Conservation (phyloP, 495 filamentous ascomycete species). For the Tuber borchii region DNA sequence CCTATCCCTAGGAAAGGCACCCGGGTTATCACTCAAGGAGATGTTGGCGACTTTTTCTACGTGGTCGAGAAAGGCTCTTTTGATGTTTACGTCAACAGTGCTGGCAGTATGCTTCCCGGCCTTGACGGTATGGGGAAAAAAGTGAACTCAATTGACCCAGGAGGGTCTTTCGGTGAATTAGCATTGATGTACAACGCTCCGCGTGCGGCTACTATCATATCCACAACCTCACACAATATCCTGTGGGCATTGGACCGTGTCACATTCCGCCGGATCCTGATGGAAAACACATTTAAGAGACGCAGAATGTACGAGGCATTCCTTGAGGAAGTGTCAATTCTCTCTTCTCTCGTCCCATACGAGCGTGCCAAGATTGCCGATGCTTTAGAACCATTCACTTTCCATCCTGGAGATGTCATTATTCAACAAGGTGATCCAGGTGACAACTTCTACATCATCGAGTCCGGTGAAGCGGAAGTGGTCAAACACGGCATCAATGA, state of each 20-base stretch:
- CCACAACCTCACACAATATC: slow-evolving; percentile 66
- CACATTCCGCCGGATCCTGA: slow-evolving; percentile 94
- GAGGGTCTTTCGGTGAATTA: slow-evolving; percentile 94
- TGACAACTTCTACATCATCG: slow-evolving; percentile 85
- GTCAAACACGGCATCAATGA: slow-evolving; percentile 59
- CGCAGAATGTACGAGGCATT: slow-evolving; percentile 96
- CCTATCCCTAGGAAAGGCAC: slow-evolving; percentile 85
- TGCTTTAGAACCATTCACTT: slow-evolving; percentile 84
- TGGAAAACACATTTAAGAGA: slow-evolving; percentile 95
- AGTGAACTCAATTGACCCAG: slow-evolving; percentile 74
- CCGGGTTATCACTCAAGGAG: slow-evolving; percentile 86
- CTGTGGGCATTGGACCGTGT: slow-evolving; percentile 93
- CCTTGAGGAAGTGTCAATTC: slow-evolving; percentile 90
- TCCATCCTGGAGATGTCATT: slow-evolving; percentile 68
- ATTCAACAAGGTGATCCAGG: slow-evolving; percentile 90
- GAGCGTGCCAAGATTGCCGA: slow-evolving; percentile 96
- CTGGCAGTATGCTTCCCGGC: slow-evolving; percentile 74
- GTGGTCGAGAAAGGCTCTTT: slow-evolving; percentile 87
- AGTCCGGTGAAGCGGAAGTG: slow-evolving; percentile 80
- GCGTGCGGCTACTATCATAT: slow-evolving; percentile 90
- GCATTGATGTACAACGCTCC: slow-evolving; percentile 98
- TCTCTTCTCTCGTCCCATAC: slow-evolving; percentile 75
- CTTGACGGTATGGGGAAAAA: slow-evolving; percentile 75
- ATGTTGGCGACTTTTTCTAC: slow-evolving; percentile 96
- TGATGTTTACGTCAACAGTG: slow-evolving; percentile 79